Evolutionary conservation across 2,329 filamentous ascomycete species (phyloP), one percentile per base, ranked within the genome.

Genomic region (Truncatella angustata): DNA sequence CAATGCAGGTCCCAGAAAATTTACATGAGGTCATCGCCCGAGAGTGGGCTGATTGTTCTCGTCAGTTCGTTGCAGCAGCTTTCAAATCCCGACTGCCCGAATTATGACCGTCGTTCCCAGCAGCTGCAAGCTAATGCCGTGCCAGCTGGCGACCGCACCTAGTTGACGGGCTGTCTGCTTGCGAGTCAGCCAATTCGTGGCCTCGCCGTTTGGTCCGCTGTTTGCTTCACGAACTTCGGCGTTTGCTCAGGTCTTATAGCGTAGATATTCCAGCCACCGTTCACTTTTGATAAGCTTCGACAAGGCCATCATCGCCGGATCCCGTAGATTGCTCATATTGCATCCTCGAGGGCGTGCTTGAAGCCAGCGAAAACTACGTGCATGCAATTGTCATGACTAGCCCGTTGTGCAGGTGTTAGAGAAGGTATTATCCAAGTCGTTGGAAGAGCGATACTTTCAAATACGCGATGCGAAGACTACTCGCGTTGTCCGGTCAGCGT

Each of bases 61-160:
- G 43, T 30, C 5, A 14, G 14, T 11, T 49, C 32, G 9, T 35
- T 18, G 26, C 34, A 20, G 28, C 28, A n/a, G n/a, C 30, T 21
- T 46, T 32, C 47, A 50, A 42, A 50, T 50, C 35, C 47, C 47
- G 47, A 50, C 34, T 39, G 36, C 36, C 36, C 43, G 21, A 46
- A 32, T 46, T 46, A 39, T 16, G 12, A 9, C 36, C 36, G 36
- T n/a, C 36, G 14, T 20, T n/a, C 36, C 14, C 14, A 2, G 7
- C 28, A 32, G 28, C 28, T 32, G 28, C 14, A 1, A 9, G 1
- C 1, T 14, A 9, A 2, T 9, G 28, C 28, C 7, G 1, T 14
- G 14, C 7, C 28, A 32, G 28, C 28, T 32, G 28, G 28, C 28
- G 28, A 7, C 28, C 14, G 28, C n/a, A n/a, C n/a, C n/a, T n/a